Base-by-base conservation (phyloP, 2,329 filamentous ascomycete genomes). In the Cytospora piceicola region DNA sequence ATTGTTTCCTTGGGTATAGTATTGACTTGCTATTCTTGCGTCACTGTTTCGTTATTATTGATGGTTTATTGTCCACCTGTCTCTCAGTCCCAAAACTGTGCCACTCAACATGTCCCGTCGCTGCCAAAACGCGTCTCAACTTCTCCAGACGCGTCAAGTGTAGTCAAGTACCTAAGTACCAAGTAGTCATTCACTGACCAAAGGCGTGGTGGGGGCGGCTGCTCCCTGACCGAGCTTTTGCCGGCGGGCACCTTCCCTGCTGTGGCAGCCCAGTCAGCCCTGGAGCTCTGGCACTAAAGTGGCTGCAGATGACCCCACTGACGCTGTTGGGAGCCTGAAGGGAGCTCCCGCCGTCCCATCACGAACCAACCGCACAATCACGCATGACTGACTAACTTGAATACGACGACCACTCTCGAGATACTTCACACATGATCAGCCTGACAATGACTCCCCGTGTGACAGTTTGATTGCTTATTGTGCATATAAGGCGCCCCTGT, bases 1-100 rank as follows among this genome's bases (percentile, higher is more conserved):
- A 94, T 93, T 30, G n/a, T 73, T 78, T 17, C 15, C 29, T 51
- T 27, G 29, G 30, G 20, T 57, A 24, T 57, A 34, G 5, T 57
- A 22, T 36, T 7, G 24, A 39, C 14, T 9, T 30, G 20, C 39
- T 20, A 22, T 34, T 17, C 39, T 55, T 55, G 53, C n/a, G 24
- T 20, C 22, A 30, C 34, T n/a, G 20, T 24, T 15, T 34, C 20
- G 14, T 27, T 27, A 22, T n/a, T n/a, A 7, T 20, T 17, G 5
- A 14, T 20, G 24, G 22, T 9, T 12, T 12, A 22, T 32, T 4
- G 22, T 49, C 20, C n/a, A 49, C n/a, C 14, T 12, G n/a, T 24
- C n/a, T 49, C 46, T 49, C 46, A 49, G 12, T 22, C 9, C 22
- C 11, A 49, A 49, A 20, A 22, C 46, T 20, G 9, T 5, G 2